Base-by-base conservation (phyloP, 768 basidiomycete genomes). In the Pulveroboletus sp. region DNA sequence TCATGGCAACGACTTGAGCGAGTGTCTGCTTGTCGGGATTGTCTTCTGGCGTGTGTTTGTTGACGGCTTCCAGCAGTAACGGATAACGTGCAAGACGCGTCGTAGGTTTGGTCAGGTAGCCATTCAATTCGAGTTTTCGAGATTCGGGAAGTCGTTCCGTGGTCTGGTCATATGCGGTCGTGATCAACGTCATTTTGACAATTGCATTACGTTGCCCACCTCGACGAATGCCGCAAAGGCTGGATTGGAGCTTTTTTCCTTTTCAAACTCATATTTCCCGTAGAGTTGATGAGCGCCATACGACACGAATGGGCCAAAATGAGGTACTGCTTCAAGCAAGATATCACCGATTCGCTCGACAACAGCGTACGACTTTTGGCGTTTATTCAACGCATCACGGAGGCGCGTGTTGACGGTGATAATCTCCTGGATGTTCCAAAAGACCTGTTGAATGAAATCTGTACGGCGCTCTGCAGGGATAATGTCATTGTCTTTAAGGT, bases 241-340 rank as follows among this genome's bases (percentile, higher is more conserved):
- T 6, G 87, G 81, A 70, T 99, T 99, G 43, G 84, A 79, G 47
- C 79, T 84, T 75, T 97, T 98, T 77, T 98, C 97, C 77, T 91
- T 95, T 75, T 99, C 97, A 67, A 99, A 98, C 71, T 97, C 94
- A 65, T 92, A 97, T 69, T 98, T 99, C 12, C 97, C 97, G 63
- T 95, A 97, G 48, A 97, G 73, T 68, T 99, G 97, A 64, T 98
- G 95, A 9, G 93, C 85, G 37, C 95, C 97, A 61, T 98, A 99
- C 29, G 82, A 82, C 40, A 98, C 94, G 61, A 97, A 99, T 2
- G 97, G 97, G 10, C 75, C 80, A 58, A 99, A 97, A 62, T 87
- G 79, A 1, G 90, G 90, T 2, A 94, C 90, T 19, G 79, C 72
- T 27, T 98, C 94, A 38, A 92, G 70, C 21, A 97, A 78, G 50